Base-by-base conservation (phyloP, 2,329 filamentous ascomycete species). In the Scedosporium boydii region DNA sequence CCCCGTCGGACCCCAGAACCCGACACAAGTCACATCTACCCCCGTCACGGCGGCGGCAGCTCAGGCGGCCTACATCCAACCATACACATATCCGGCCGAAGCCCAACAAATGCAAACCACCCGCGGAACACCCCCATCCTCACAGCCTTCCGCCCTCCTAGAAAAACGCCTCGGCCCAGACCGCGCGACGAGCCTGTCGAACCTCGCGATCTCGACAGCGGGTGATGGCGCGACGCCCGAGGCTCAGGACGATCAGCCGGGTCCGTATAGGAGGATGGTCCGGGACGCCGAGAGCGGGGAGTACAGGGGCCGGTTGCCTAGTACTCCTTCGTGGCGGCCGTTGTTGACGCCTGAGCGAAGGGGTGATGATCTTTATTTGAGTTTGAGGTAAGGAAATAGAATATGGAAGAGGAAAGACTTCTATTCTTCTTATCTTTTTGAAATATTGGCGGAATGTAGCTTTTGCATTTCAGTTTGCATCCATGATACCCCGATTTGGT, bases 341-440 rank as follows among this genome's bases (percentile, higher is more conserved):
- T 82, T 80, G 66, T 69, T 90, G 67, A 90, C 87, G 56, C 88
- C 88, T 2, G 86, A 84, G 63, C 76, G 86, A 64, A 79, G 84
- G 58, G 87, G 88, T 0, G 83, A 87, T 27, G 86, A 90, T 69
- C 69, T 90, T 64, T 87, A 82, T 66, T 69, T 86, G 67, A 81
- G 81, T 66, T 82, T 86, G 65, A 77, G 79, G 64, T 84, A 64
- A 67, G 38, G 21, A 10, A 21, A 38, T 53, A 9, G 21, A 60
- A n/a, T 53, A 27, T 38, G 12, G 46, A 23, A 51, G 46, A 14
- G 16, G 10, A 51, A 51, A 18, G 46, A 27, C 21, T 44, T 44
- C 27, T 42, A 34, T 18, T 18, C 26, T 62, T 62, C 18, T 27
- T 16, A 51, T 62, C 23, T 62, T 57, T 62, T 55, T 3, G 44